Base-by-base conservation (phyloP, 331 rosid species). In the Pyracantha coccinea region DNA sequence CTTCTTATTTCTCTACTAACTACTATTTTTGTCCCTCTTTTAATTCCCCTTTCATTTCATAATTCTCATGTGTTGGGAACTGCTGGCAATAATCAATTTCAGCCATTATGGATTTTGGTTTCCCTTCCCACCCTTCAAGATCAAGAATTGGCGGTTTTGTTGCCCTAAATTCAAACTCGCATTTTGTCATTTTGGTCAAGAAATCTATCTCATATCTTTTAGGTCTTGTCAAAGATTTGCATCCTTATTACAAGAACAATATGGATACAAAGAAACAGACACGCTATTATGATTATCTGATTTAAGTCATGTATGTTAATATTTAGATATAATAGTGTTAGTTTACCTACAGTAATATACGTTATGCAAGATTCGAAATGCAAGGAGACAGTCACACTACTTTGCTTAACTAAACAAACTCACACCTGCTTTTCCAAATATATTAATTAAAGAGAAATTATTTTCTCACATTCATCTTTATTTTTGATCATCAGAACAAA, bases 21-120 rank as follows among this genome's bases (percentile, higher is more conserved):
- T 55, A 2, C 35, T 77, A 53, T 80, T 76, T 83, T 73, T 72
- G 83, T 20, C 67, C 79, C 75, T 77, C 83, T 72, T 32, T 73
- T 66, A 69, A 16, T 50, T 16, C 27, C 33, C 55, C 55, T 52
- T 55, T 60, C 14, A 31, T 63, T 80, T 29, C 68, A 29, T 29
- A 6, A 63, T 63, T 50, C 85, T 70, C 80, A 10, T 38, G 84
- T 81, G 88, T 84, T 83, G 86, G 90, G 63, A 84, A 77, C 79
- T 80, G 89, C 82, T 86, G 91, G 85, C 31, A 85, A 87, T 21
- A 57, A 59, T 59, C 66, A 62, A 73, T 27, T 61, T 73, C 69
- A 70, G 66, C 31, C 57, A 55, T 45, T 61, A 60, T 66, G 45
- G 11, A 45, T 38, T 65, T 11, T 23, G 27, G 24, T 76, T 79